Base-by-base conservation (phyloP, 1,284 basidiomycete genomes). In the Fistulinella cinereoalba region DNA sequence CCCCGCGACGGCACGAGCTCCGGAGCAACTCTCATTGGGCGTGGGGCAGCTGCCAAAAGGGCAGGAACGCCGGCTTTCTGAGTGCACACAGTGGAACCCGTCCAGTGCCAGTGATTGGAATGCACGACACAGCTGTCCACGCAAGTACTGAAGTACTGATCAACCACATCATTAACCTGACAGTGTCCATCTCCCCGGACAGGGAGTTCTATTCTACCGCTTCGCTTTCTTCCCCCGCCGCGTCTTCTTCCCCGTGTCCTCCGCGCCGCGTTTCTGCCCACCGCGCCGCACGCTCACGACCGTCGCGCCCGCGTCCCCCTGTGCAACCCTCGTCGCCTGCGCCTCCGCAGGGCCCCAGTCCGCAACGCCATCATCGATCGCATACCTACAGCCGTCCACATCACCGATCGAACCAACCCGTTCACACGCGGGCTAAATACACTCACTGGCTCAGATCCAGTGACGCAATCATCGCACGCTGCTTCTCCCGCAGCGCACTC, bases 381-480 rank as follows among this genome's bases (percentile, higher is more conserved):
- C 87, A 66, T 81, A 94, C 66, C 90, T 93, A 22, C 6, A 28
- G n/a, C n/a, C n/a, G n/a, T n/a, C n/a, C n/a, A n/a, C n/a, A n/a
- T n/a, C n/a, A n/a, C n/a, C n/a, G n/a, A n/a, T n/a, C n/a, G n/a
- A n/a, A n/a, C n/a, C n/a, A n/a, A n/a, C n/a, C n/a, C n/a, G n/a
- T n/a, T n/a, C n/a, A n/a, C n/a, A n/a, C n/a, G n/a, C n/a, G n/a
- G n/a, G n/a, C n/a, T n/a, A 24, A 18, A 46, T 34, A 41, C 41
- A 76, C 89, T 78, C 64, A 95, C 91, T 88, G 85, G 70, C 75
- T 80, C 56, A 97, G 68, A 70, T 96, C 90, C 23, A 97, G 74
- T 19, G 88, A 79, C 56, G 89, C 82, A 44, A 97, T 84, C 75
- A 96, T 81, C 66, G 88, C 88, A 18, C 85, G 76, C 69, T 96